A percentile compares a stretch with the other conserved stretches of the same genome.
phyloP scores from a whole-genome alignment of 2,329 filamentous ascomycete genomes.

The Bipolaris cookei region DNA sequence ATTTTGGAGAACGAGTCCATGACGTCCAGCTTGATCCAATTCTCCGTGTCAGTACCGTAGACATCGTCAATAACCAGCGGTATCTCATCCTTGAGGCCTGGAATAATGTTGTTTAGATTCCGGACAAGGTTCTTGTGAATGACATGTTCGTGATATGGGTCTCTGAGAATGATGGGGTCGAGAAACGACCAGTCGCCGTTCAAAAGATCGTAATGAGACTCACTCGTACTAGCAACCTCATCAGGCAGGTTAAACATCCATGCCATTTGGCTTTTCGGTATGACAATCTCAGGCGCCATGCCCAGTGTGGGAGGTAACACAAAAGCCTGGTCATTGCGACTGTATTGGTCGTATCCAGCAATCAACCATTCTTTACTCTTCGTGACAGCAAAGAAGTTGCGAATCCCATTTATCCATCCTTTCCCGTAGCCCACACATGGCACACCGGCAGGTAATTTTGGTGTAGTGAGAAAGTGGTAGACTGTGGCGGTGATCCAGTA shows the following conservation, averaged over 20 bases:
- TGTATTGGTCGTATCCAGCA: constrained; percentile 34
- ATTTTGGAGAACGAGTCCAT: constrained; percentile 48
- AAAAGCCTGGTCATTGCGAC: constrained; percentile 33
- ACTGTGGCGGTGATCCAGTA: constrained; percentile 23
- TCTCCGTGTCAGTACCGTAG: constrained; percentile 46
- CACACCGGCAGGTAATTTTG: constrained; percentile 24
- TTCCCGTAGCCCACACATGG: constrained; percentile 38
- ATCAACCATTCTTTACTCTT: constrained; percentile 33
- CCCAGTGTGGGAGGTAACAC: constrained; percentile 36
- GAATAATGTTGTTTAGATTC: constrained; percentile 48
- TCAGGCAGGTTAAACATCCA: constrained; percentile 56
- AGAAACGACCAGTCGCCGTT: constrained; percentile 51
- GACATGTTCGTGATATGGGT: constrained; percentile 52
- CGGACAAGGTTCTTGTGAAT: constrained; percentile 51
- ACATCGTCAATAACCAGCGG: constrained; percentile 41
- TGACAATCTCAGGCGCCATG: constrained; percentile 37
- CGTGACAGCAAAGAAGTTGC: constrained; percentile 29
- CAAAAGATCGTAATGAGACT: constrained; percentile 49
- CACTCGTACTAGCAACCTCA: constrained; percentile 44
- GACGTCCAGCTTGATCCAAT: constrained; percentile 48
- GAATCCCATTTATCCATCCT: constrained; percentile 26
- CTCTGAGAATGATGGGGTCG: constrained; percentile 42
- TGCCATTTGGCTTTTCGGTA: constrained; percentile 44
- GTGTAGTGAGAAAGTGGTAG: constrained; percentile 22
- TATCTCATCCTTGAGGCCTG: constrained; percentile 50